These are phyloP conservation scores for Stenocarpella maydis DNA, from an alignment of 2,329 filamentous ascomycete genomes.

Conservation along the genomic window DNA sequence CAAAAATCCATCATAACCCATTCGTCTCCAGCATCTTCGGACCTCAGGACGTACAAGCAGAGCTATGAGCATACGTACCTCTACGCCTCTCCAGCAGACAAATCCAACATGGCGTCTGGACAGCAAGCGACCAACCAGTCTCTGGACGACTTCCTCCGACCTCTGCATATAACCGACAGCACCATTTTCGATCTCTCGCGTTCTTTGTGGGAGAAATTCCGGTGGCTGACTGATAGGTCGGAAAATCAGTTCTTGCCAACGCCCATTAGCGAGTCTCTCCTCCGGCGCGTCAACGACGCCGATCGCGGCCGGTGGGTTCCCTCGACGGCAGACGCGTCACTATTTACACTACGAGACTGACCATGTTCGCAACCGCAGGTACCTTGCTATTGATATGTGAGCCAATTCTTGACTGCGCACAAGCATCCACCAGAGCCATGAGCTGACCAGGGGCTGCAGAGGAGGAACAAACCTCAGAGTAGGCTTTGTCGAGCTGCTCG, in stretches of 20 bases:
- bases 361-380: slow-evolving; percentile 49
- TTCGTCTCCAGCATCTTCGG: neutral
- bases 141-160: slow-evolving; percentile 57
- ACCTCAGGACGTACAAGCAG: neutral
- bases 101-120: slow-evolving; percentile 31
- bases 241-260: slow-evolving; percentile 66
- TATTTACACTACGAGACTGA: slow-evolving; percentile 13
- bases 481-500: slow-evolving; percentile 70
- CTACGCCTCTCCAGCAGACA: slow-evolving; percentile 11
- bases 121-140: slow-evolving; percentile 28
- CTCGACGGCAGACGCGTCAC: neutral
- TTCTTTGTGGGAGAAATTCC: slow-evolving; percentile 57
- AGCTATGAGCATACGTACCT: slow-evolving; percentile 20
- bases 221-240: slow-evolving; percentile 59
- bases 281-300: slow-evolving; percentile 55
- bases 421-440: neutral
- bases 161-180: slow-evolving; percentile 57
- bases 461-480: slow-evolving; percentile 75
- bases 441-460: slow-evolving; percentile 48
- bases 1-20: neutral
- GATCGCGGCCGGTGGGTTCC: slow-evolving; percentile 57
- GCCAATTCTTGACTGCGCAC: slow-evolving; percentile 45
- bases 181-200: slow-evolving; percentile 57
- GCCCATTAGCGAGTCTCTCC: slow-evolving; percentile 66
- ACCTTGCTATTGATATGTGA: slow-evolving; percentile 73